Evolutionary conservation across 306 rosid species (phyloP).

Genomic region (Cyclanthera cordifolia): DNA sequence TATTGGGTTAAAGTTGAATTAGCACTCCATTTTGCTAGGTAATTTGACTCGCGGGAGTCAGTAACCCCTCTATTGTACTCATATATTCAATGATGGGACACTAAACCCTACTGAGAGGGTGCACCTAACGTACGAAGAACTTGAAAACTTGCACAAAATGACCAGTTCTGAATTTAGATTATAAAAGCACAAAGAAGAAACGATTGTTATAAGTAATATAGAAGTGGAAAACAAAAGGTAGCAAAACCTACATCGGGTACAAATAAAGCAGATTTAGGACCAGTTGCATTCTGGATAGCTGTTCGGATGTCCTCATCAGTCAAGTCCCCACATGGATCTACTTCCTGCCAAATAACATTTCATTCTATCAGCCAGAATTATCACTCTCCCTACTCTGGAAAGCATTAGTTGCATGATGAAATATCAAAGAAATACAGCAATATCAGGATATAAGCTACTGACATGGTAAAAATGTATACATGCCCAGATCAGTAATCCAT

Average conservation of each 20-base stretch:
- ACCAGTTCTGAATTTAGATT: background rate
- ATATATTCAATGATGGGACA: background rate
- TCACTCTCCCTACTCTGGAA: background rate
- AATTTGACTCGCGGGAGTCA: background rate
- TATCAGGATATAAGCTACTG: background rate
- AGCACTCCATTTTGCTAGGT: background rate
- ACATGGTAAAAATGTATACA: background rate
- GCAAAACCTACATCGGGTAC: conserved; percentile 77
- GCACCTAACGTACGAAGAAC: background rate
- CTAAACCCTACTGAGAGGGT: background rate
- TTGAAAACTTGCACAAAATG: conserved; percentile 6
- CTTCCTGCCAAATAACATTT: conserved; percentile 53
- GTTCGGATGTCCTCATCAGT: conserved; percentile 97
- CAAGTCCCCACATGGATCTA: conserved; percentile 98
- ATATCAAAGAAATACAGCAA: background rate
- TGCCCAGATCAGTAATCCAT: background rate
- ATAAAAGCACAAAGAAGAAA: background rate
- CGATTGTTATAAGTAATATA: background rate
- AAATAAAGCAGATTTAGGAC: conserved; percentile 86
- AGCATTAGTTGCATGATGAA: conserved; percentile 1
- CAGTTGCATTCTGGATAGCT: conserved; percentile 96
- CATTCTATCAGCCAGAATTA: conserved; percentile 16
- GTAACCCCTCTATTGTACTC: background rate
- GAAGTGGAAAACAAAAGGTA: conserved; percentile 8
- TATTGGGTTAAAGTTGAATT: background rate